phyloP scores from a whole-genome alignment of 352 stramenopile species.

The Aphanomyces invadans region DNA sequence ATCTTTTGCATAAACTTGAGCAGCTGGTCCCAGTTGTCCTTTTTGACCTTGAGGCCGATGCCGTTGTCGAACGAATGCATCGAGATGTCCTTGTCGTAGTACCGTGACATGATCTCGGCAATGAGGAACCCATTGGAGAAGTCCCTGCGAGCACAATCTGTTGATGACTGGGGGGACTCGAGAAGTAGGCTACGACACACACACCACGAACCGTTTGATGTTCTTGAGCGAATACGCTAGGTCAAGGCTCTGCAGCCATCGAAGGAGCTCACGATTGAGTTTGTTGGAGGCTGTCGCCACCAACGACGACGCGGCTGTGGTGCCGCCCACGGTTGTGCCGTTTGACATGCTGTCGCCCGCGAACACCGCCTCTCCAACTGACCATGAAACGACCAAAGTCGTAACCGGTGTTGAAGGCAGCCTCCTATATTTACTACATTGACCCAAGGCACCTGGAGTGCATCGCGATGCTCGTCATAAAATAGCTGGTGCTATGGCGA shows the following conservation, averaged over 20 bases:
- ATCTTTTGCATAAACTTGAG: slow-evolving; percentile 71
- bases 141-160: slow-evolving; percentile 37
- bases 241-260: slow-evolving; percentile 91
- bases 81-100: slow-evolving; percentile 89
- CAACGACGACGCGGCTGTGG: not conserved
- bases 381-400: no score
- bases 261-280: slow-evolving; percentile 83
- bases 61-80: slow-evolving; percentile 93
- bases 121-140: slow-evolving; percentile 89
- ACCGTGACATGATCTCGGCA: slow-evolving; percentile 86
- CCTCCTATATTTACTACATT: no score
- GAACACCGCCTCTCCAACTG: not conserved
- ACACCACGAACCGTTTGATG: slow-evolving; percentile 66
- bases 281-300: slow-evolving; percentile 37
- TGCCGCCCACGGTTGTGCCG: not conserved
- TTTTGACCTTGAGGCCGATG: slow-evolving; percentile 84
- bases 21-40: slow-evolving; percentile 90
- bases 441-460: not conserved
- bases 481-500: no score
- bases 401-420: no score
- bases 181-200: no score
- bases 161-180: no score
- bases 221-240: slow-evolving; percentile 92
- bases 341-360: not conserved
- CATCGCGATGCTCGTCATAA: no score